These are phyloP conservation scores for Fusarium nurragi DNA, from an alignment of 2,329 filamentous ascomycete genomes.

Conservation along the genomic window DNA sequence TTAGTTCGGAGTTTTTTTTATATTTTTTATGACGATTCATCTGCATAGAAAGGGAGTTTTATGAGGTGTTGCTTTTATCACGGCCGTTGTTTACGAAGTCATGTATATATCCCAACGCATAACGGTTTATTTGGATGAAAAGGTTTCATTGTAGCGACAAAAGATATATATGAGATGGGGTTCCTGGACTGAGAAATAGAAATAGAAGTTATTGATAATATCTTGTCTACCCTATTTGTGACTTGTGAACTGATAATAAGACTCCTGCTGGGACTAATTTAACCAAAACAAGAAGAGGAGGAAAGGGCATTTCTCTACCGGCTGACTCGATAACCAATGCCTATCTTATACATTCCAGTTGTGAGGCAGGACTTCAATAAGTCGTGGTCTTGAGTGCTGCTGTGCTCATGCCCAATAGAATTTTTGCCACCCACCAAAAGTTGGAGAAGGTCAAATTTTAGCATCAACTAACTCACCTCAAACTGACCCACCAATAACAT, in stretches of 20 bases:
- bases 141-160: background rate
- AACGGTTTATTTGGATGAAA: constrained; percentile 13
- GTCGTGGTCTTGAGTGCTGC: background rate
- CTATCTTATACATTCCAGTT: background rate
- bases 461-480: constrained; percentile 17
- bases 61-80: constrained; percentile 5
- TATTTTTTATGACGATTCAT: constrained; percentile 4
- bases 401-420: constrained; percentile 38
- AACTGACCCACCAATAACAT: constrained; percentile 15
- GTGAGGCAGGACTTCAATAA: background rate
- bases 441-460: constrained; percentile 43
- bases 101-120: constrained; percentile 19
- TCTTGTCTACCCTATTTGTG: background rate
- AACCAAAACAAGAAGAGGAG: too few relatives aligned
- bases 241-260: background rate
- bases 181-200: constrained; percentile 12
- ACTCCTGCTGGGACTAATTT: background rate
- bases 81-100: constrained; percentile 15
- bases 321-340: background rate
- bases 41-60: background rate
- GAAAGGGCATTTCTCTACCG: background rate
- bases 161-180: too few relatives aligned
- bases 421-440: constrained; percentile 40
- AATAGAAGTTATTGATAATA: constrained; percentile 3
- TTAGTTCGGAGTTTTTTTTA: constrained; percentile 16